Conservation (phyloP, 805 yeast genomes). For the Metschnikowia santaceciliae region DNA sequence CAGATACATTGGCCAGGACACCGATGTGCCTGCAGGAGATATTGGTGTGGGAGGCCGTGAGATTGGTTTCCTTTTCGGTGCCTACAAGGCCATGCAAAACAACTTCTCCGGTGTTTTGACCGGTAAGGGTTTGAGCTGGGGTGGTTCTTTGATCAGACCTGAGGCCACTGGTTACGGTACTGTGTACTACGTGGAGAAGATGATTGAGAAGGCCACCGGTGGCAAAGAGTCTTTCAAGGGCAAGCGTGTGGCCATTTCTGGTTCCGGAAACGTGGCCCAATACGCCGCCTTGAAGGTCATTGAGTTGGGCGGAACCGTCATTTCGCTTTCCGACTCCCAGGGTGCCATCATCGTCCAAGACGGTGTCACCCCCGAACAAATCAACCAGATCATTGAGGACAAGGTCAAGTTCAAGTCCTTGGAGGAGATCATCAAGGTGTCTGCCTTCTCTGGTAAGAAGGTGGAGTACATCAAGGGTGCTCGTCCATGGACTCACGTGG, state of each 20-base stretch:
- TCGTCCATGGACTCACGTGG: constrained; percentile 94
- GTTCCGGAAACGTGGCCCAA: constrained; percentile 99
- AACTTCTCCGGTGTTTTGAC: constrained; percentile 95
- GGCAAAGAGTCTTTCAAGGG: constrained; percentile 90
- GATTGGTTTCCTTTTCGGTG: constrained; percentile 93
- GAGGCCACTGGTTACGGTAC: constrained; percentile 99
- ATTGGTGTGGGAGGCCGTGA: constrained; percentile 98
- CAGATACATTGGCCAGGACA: constrained; percentile 94
- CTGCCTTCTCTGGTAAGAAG: constrained; percentile 53
- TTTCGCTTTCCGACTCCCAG: constrained; percentile 91
- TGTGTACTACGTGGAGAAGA: constrained; percentile 94
- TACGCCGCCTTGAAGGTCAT: constrained; percentile 96
- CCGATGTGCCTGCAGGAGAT: constrained; percentile 99
- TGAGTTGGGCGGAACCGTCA: constrained; percentile 94
- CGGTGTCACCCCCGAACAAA: constrained; percentile 83
- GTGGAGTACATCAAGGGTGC: constrained; percentile 87
- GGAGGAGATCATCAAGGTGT: constrained; percentile 58
- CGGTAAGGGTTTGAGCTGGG: constrained; percentile 98
- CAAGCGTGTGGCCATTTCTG: constrained; percentile 94
- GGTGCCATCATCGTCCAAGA: constrained; percentile 76
- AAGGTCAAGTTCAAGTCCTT: constrained; percentile 75
- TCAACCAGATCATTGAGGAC: constrained; percentile 70
- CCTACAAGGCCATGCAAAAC: constrained; percentile 88
- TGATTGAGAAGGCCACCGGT: constrained; percentile 87
- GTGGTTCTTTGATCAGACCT: constrained; percentile 98